Percentiles rank a stretch among this genome's conserved stretches.
These are phyloP conservation scores for Ligustrum vulgare DNA, from an alignment of 257 asterid species.

Conservation along the genomic window DNA sequence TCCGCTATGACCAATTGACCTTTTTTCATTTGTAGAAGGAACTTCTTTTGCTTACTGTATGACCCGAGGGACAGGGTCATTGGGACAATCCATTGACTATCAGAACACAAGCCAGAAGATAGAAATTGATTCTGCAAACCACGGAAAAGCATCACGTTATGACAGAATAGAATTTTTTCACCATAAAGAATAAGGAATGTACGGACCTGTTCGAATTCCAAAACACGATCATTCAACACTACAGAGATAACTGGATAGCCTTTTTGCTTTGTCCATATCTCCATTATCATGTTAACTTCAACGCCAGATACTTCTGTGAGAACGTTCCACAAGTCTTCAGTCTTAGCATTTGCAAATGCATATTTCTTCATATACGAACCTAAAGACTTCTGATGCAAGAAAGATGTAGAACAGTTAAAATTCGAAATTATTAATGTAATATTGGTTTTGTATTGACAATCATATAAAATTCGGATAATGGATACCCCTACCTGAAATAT, in stretches of 20 bases:
- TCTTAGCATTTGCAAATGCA: constrained; percentile 39
- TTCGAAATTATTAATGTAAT: neutral
- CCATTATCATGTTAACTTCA: constrained; percentile 36
- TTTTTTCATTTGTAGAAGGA: constrained; percentile 33
- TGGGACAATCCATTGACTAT: constrained; percentile 45
- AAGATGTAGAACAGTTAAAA: neutral
- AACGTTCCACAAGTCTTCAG: constrained; percentile 49
- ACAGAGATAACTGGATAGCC: constrained; percentile 46
- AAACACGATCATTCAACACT: constrained; percentile 22
- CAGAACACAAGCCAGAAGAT: constrained; percentile 27
- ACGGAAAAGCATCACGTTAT: neutral
- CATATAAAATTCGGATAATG: neutral
- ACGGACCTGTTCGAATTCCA: constrained; percentile 43
- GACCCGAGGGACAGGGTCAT: constrained; percentile 37
- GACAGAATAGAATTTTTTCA: neutral
- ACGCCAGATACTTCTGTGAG: constrained; percentile 41
- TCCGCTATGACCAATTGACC: constrained; percentile 27
- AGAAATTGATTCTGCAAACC: constrained; percentile 34
- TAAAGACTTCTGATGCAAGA: constrained; percentile 36
- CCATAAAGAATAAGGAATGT: neutral
- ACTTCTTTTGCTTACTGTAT: constrained; percentile 26
- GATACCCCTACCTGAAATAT: constrained; percentile 36
- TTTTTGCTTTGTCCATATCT: constrained; percentile 45
- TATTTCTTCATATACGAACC: constrained; percentile 40
- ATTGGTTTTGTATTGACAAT: neutral